phyloP scores from a whole-genome alignment of 352 stramenopile genomes.

The Globisporangium sylvaticum region DNA sequence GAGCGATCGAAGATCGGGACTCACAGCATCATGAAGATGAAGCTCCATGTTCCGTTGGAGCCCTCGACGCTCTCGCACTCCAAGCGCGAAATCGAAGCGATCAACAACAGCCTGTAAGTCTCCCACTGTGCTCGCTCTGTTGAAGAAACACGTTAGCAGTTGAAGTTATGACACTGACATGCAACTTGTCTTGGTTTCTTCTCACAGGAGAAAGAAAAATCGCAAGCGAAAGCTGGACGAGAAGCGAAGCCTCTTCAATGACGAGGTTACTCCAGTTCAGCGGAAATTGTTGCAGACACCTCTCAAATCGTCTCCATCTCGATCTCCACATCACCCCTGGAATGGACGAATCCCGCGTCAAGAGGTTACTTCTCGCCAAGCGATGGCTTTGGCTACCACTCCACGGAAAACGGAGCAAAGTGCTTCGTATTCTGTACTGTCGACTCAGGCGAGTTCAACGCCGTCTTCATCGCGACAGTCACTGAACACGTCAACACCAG shows the following conservation, averaged over 20 bases:
- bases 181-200: background rate
- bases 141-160: background rate
- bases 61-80: conserved; percentile 35
- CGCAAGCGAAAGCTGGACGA: conserved; percentile 60
- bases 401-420: conserved; percentile 10
- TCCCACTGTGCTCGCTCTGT: background rate
- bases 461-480: background rate
- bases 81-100: conserved; percentile 69
- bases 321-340: conserved; percentile 38
- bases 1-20: conserved; percentile 59
- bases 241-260: conserved; percentile 18
- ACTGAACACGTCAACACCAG: conserved; percentile 22
- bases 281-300: conserved; percentile 73
- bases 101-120: conserved; percentile 79
- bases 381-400: conserved; percentile 5
- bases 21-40: conserved; percentile 73
- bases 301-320: conserved; percentile 35
- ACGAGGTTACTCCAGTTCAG: conserved; percentile 38
- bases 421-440: conserved; percentile 10
- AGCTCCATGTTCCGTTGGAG: conserved; percentile 63
- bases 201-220: conserved; percentile 50
- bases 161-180: background rate
- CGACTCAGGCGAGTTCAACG: conserved; percentile 2
- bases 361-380: background rate
- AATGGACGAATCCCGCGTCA: conserved; percentile 31